phyloP scores from a whole-genome alignment of 2,329 filamentous ascomycete species.

The Monosporascus sp. region DNA sequence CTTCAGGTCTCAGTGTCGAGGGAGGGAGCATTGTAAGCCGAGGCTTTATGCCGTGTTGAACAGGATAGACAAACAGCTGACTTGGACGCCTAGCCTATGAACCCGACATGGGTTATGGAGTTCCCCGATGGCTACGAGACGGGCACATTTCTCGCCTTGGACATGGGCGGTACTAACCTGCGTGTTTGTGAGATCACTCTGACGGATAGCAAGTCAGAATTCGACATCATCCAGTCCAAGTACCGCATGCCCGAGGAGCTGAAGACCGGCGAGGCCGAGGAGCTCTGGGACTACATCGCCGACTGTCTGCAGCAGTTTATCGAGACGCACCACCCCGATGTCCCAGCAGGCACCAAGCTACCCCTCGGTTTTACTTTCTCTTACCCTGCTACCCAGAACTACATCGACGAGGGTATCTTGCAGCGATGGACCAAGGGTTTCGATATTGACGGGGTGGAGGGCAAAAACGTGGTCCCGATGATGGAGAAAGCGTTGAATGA shows the following conservation, averaged over 20 bases:
- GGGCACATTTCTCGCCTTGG: slow-evolving; percentile 81
- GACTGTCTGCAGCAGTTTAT: slow-evolving; percentile 90
- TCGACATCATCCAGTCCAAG: slow-evolving; percentile 93
- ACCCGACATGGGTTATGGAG: slow-evolving; percentile 91
- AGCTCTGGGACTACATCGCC: slow-evolving; percentile 92
- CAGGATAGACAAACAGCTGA: slow-evolving; percentile 3
- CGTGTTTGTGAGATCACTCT: slow-evolving; percentile 91
- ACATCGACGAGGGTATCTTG: slow-evolving; percentile 86
- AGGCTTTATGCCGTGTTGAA: background rate
- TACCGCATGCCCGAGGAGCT: slow-evolving; percentile 92
- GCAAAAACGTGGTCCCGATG: slow-evolving; percentile 82
- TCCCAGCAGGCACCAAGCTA: slow-evolving; percentile 56
- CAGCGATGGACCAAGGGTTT: slow-evolving; percentile 98
- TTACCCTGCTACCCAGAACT: slow-evolving; percentile 88
- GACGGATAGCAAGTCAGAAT: slow-evolving; percentile 81
- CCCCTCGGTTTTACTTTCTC: slow-evolving; percentile 95
- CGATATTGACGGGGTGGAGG: slow-evolving; percentile 88
- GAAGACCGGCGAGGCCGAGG: slow-evolving; percentile 76
- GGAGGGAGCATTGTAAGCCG: slow-evolving; percentile 83
- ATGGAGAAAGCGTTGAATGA: slow-evolving; percentile 73
- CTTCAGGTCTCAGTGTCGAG: slow-evolving; percentile 72
- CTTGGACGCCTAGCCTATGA: slow-evolving; percentile 69
- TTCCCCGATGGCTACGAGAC: slow-evolving; percentile 83
- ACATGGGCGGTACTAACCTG: slow-evolving; percentile 95
- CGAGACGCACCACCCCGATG: slow-evolving; percentile 72